Conservation (phyloP, 768 basidiomycete species). For the Postia placenta region DNA sequence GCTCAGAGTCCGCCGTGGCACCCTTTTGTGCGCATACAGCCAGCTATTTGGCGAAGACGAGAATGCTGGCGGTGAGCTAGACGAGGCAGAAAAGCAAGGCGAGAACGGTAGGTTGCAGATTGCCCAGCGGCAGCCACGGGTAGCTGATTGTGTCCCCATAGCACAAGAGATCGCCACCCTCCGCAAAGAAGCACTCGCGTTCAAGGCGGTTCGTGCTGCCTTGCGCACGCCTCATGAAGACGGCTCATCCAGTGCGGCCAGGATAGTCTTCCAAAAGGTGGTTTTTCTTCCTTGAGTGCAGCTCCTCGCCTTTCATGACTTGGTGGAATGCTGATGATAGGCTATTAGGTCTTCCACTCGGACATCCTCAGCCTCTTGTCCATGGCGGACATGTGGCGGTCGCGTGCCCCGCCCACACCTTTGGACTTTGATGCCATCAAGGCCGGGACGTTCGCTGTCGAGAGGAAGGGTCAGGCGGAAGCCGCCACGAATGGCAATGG, state of each 20-base stretch:
- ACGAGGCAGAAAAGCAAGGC: slow-evolving; percentile 87
- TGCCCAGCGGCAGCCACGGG: neutral
- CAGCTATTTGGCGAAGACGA: slow-evolving; percentile 95
- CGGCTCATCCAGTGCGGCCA: slow-evolving; percentile 43
- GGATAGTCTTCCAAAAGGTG: slow-evolving; percentile 82
- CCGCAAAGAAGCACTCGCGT: slow-evolving; percentile 84
- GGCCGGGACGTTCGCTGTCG: slow-evolving; percentile 51
- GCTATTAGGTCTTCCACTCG: slow-evolving; percentile 69
- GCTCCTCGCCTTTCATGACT: neutral
- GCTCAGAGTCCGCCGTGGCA: neutral
- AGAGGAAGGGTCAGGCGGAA: slow-evolving; percentile 17
- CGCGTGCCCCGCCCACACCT: slow-evolving; percentile 79
- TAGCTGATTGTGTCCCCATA: slow-evolving; percentile 23
- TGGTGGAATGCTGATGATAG: neutral
- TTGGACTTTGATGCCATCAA: slow-evolving; percentile 77
- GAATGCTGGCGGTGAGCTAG: slow-evolving; percentile 73
- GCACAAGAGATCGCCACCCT: slow-evolving; percentile 88
- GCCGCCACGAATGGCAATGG: slow-evolving; percentile 8
- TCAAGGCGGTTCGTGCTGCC: slow-evolving; percentile 70
- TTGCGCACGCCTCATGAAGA: slow-evolving; percentile 41
- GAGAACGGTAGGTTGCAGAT: slow-evolving; percentile 70
- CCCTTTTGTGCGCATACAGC: slow-evolving; percentile 32
- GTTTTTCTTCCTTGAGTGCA: neutral
- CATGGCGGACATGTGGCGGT: slow-evolving; percentile 98
- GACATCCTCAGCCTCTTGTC: slow-evolving; percentile 86